Percentiles rank a stretch among this genome's conserved stretches.
Evolutionary conservation across 345 rosid genomes (phyloP).

Genomic region (Brassica cretica): DNA sequence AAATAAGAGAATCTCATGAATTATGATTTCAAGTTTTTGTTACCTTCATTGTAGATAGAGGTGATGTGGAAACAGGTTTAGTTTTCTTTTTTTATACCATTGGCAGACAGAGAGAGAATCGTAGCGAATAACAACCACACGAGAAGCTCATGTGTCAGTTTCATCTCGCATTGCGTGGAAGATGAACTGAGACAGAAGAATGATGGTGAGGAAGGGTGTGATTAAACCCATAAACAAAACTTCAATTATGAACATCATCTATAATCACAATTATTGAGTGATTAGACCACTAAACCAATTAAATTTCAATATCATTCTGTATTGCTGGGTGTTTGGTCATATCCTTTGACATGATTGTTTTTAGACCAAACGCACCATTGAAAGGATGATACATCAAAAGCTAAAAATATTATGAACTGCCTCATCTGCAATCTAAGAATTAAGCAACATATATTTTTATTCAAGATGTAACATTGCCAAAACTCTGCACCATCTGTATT

Average conservation of each 20-base stretch:
- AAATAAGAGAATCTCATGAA: not conserved
- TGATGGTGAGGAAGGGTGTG: not conserved
- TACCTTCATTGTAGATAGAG: not conserved
- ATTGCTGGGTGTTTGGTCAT: conserved; percentile 4
- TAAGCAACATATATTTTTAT: not conserved
- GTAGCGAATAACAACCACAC: not conserved
- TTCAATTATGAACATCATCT: not conserved
- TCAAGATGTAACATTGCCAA: not conserved
- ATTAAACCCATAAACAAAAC: not conserved
- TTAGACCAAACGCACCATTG: not conserved
- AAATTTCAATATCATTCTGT: not conserved
- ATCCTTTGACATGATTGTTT: not conserved
- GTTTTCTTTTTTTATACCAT: not conserved
- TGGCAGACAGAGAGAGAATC: not conserved
- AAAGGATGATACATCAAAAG: not conserved
- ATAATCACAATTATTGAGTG: not conserved
- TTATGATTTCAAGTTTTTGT: conserved; percentile 1
- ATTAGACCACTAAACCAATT: not conserved
- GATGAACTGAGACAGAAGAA: not conserved
- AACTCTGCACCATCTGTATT: not conserved
- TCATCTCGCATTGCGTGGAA: too few relatives aligned
- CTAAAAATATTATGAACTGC: not conserved
- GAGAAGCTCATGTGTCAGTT: too few relatives aligned
- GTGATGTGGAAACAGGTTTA: not conserved
- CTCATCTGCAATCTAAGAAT: conserved; percentile 2